A percentile compares a stretch with the other conserved stretches of the same genome.
Conservation (phyloP, 2,329 filamentous ascomycete genomes). For the Aspergillus pseudoglaucus region DNA sequence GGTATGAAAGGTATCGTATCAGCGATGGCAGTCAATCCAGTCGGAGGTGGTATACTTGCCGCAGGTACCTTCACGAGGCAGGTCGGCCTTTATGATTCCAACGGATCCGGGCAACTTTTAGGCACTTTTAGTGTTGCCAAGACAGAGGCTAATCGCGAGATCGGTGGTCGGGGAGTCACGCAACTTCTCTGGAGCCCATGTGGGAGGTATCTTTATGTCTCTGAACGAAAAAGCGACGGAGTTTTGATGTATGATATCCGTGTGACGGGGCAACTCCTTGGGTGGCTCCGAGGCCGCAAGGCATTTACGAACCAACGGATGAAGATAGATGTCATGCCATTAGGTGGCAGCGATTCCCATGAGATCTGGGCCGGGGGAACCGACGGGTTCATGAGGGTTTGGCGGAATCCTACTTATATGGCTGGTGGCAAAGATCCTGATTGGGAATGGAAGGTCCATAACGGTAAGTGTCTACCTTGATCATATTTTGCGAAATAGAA, state of each 20-base stretch:
- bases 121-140: constrained; percentile 46
- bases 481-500: constrained; percentile 1
- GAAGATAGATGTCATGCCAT: constrained; percentile 45
- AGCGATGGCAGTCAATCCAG: constrained; percentile 42
- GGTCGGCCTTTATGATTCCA: constrained; percentile 50
- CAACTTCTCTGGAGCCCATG: constrained; percentile 53
- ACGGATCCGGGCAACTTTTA: constrained; percentile 44
- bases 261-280: constrained; percentile 45
- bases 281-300: constrained; percentile 42
- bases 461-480: constrained; percentile 25
- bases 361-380: constrained; percentile 56
- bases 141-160: constrained; percentile 30
- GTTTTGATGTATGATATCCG: constrained; percentile 56
- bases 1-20: constrained; percentile 53
- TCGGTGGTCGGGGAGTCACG: constrained; percentile 49
- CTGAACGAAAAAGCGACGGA: constrained; percentile 51
- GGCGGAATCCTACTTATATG: constrained; percentile 40
- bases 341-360: constrained; percentile 30
- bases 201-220: constrained; percentile 53
- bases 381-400: constrained; percentile 49
- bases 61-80: constrained; percentile 53
- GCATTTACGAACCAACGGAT: constrained; percentile 51
- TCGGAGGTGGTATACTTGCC: constrained; percentile 45
- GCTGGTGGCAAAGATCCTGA: constrained; percentile 39
- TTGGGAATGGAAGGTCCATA: constrained; percentile 40